Percentiles rank a stretch among this genome's conserved stretches.
Evolutionary conservation across 2,329 filamentous ascomycete species (phyloP).

Genomic region (Fusarium buxicola): DNA sequence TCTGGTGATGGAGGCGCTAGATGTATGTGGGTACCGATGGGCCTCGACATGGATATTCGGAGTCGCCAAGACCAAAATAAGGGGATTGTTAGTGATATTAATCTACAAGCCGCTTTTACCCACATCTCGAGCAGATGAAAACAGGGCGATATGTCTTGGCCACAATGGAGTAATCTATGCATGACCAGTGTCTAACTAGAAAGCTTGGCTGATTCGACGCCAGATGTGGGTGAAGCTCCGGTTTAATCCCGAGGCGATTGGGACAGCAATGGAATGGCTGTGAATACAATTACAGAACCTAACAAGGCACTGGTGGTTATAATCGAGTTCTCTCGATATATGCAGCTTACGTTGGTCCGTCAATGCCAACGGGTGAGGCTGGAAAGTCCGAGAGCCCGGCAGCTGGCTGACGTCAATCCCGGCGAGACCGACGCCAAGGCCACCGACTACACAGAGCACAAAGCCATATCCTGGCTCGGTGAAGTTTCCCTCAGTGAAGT

Average conservation of each 20-base stretch:
- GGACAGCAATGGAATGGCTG: no score
- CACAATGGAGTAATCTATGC: no score
- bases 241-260: conserved; percentile 1
- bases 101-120: conserved; percentile 17
- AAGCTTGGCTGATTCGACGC: no score
- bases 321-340: no score
- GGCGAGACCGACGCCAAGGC: conserved; percentile 23
- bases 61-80: conserved; percentile 17
- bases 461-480: conserved; percentile 15
- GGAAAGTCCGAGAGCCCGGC: background rate
- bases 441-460: conserved; percentile 16
- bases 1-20: conserved; percentile 28
- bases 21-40: conserved; percentile 29
- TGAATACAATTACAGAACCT: no score
- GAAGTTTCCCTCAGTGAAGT: conserved; percentile 22
- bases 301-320: no score
- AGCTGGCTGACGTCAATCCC: conserved; percentile 34
- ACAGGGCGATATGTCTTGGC: no score
- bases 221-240: no score
- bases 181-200: no score
- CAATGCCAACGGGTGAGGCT: conserved; percentile 26
- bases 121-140: background rate
- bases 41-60: conserved; percentile 12
- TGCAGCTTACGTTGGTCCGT: conserved; percentile 11
- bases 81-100: conserved; percentile 33